Evolutionary conservation across 2,329 filamentous ascomycete genomes (phyloP), one percentile per base, ranked within the genome.

Genomic region (Alternaria rosae): DNA sequence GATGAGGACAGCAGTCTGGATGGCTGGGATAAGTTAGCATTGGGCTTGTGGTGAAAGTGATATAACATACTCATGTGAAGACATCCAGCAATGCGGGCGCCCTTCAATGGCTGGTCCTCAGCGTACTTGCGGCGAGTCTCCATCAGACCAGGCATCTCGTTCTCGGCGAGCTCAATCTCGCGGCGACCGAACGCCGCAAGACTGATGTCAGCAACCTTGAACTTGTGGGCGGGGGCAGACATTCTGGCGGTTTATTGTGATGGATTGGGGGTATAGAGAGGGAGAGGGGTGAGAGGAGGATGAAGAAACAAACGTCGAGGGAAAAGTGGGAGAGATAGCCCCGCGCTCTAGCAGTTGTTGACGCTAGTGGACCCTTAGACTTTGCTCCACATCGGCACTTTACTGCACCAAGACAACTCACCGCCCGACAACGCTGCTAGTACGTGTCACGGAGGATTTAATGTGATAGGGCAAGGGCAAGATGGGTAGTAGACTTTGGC

Each of bases 1-100:
- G 84, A 99, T 99, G 78, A 99, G 91, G 80, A 99, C 95, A 76
- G 95, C 95, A 71, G 95, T 99, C 88, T 99, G 95, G 85, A 99
- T 98, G 82, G 95, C 87, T 89, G 66, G 6, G 13, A 4, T 70
- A 12, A 23, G 62, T 74, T 44, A 76, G 71, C 43, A 10, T 17
- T 32, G 45, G 4, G 9, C n/a, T 3, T 20, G 11, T 38, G 5
- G 23, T 11, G 5, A 28, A 9, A 3, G 23, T 11, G 13, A 32
- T 8, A 21, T 48, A 56, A 81, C 86, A 45, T 84, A 89, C 87
- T 98, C 94, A 97, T 97, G 91, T 97, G 94, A 82, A 98, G 87
- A 85, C 95, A 98, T 80, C 95, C 95, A 76, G 95, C 95, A 82
- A 99, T 97, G 79, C 94, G 91, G 82, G 94, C 93, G 82, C 94